Percentiles rank a stretch among this genome's conserved stretches.
Conservation (phyloP, 2,329 filamentous ascomycete genomes). For the Herpotrichia juniperi region DNA sequence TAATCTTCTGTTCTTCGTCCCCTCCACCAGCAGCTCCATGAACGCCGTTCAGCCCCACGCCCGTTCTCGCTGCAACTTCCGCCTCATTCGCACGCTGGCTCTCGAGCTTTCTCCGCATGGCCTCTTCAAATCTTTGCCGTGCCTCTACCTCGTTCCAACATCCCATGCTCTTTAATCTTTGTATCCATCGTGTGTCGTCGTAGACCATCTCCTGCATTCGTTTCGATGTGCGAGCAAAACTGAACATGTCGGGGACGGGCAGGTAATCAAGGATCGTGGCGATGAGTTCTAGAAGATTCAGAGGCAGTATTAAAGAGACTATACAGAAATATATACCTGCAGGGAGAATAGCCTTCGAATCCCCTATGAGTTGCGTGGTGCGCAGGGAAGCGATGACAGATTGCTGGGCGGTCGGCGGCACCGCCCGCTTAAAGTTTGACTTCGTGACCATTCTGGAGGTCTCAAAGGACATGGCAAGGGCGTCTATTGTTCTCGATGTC, state of each 20-base stretch:
- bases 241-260: conserved; percentile 81
- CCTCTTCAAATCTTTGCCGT: conserved; percentile 77
- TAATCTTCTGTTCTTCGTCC: conserved; percentile 43
- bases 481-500: neutral
- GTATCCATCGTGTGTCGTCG: conserved; percentile 94
- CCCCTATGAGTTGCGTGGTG: conserved; percentile 79
- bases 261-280: conserved; percentile 88
- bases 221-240: conserved; percentile 81
- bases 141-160: conserved; percentile 93
- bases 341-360: conserved; percentile 78
- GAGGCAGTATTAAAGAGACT: neutral
- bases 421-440: conserved; percentile 57
- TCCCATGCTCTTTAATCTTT: conserved; percentile 82
- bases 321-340: conserved; percentile 64
- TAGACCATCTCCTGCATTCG: conserved; percentile 98
- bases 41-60: conserved; percentile 37
- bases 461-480: neutral
- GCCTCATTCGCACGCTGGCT: conserved; percentile 53
- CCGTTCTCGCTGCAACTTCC: conserved; percentile 47
- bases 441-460: conserved; percentile 42
- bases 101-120: conserved; percentile 63
- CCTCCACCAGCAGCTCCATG: conserved; percentile 46
- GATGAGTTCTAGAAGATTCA: conserved; percentile 71
- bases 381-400: conserved; percentile 77
- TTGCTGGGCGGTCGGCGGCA: conserved; percentile 29